These are phyloP conservation scores for Xylaria sp. DNA, from an alignment of 2,329 filamentous ascomycete genomes.

Conservation along the genomic window DNA sequence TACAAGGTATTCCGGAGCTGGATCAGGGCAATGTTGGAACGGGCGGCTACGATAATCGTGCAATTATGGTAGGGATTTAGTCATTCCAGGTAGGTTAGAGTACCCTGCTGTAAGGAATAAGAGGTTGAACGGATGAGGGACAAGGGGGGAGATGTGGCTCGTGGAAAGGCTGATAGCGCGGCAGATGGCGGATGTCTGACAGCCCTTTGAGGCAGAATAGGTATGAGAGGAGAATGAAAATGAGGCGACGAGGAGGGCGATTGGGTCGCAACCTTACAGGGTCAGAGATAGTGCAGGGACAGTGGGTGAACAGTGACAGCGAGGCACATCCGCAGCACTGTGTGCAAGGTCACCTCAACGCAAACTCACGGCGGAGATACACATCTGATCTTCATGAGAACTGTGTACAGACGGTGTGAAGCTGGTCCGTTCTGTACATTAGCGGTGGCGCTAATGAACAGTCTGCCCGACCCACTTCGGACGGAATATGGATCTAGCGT, in stretches of 20 bases:
- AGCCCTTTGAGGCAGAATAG: conserved; percentile 2
- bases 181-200: conserved; percentile 8
- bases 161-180: conserved; percentile 14
- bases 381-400: not conserved
- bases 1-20: not conserved
- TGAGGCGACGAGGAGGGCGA: conserved; percentile 17
- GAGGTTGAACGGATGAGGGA: conserved; percentile 9
- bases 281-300: conserved; percentile 1
- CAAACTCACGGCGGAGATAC: not conserved
- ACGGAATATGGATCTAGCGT: no score
- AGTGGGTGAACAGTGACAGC: not conserved
- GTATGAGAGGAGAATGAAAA: conserved; percentile 14
- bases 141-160: conserved; percentile 9
- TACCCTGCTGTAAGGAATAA: not conserved
- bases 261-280: conserved; percentile 11
- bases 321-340: not conserved
- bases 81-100: not conserved
- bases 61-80: conserved; percentile 5
- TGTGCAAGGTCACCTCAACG: not conserved
- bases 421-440: not conserved
- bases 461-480: not conserved
- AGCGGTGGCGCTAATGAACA: not conserved
- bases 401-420: not conserved
- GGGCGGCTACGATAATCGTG: conserved; percentile 7
- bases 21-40: not conserved